Base-by-base conservation (phyloP, 305 asterid genomes). In the Solanum hybrid region DNA sequence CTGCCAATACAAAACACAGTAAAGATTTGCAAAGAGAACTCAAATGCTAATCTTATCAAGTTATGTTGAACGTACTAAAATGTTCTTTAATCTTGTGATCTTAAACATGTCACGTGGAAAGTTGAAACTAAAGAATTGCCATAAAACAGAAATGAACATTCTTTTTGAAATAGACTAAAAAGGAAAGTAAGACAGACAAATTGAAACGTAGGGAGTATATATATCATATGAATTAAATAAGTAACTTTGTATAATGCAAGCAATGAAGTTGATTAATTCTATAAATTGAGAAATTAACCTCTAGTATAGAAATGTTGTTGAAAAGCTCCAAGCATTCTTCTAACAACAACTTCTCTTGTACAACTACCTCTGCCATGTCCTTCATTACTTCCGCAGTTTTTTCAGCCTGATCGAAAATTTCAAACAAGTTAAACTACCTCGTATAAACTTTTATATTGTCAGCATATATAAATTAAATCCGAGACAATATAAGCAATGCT, bases 251-350 rank as follows among this genome's bases (percentile, higher is more conserved):
- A 46, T 81, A 81, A 40, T 42, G 86, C 34, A 80, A 13, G 3
- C 56, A 17, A 56, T 24, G 24, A 31, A 10, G 2, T 34, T 42
- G 82, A 16, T 10, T 20, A 64, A 31, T 64, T 66, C 24, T 11
- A 36, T 29, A 32, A 42, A 35, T 11, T 36, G 60, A 32, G 80
- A 36, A 37, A 10, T 88, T 73, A 38, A 97, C 99, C 98, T 95
- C 95, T 88, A 96, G 91, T 31, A 85, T 80, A 60, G 95, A 93
- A 89, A 95, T 90, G 77, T 46, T 60, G 60, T 91, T 93, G 94
- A 93, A 94, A 91, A 92, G 94, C 91, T 97, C 99, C 91, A 93
- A 90, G 88, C 95, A 96, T 90, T 97, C 98, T 93, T 96, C 96
- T 72, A 97, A 87, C n/a, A 95, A 88, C 92, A 90, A 91, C 91